Evolutionary conservation across 2,329 filamentous ascomycete genomes (phyloP).

Genomic region (Bipolaris cookei): DNA sequence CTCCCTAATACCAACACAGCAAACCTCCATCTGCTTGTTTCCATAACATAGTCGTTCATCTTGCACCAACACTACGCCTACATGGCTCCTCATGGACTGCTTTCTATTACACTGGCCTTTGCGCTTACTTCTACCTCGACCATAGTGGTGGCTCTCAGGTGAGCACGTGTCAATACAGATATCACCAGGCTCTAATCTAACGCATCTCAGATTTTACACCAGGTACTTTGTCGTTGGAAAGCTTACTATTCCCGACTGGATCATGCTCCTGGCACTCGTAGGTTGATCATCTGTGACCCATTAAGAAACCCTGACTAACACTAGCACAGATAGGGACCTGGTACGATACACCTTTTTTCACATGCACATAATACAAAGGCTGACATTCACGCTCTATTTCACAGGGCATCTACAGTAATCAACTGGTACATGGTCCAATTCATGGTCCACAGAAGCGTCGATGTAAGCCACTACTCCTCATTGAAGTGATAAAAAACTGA

Average conservation of each 20-base stretch:
- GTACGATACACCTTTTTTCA: neutral
- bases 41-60: neutral
- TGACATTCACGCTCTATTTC: neutral
- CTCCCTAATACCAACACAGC: slow-evolving; percentile 1
- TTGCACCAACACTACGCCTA: neutral
- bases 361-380: neutral
- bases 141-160: slow-evolving; percentile 39
- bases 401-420: slow-evolving; percentile 30
- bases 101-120: slow-evolving; percentile 34
- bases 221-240: slow-evolving; percentile 37
- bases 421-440: slow-evolving; percentile 39
- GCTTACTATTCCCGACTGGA: slow-evolving; percentile 38
- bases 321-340: slow-evolving; percentile 37
- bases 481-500: neutral
- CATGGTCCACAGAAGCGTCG: slow-evolving; percentile 27
- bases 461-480: slow-evolving; percentile 15
- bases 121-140: slow-evolving; percentile 39
- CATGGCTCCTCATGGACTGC: slow-evolving; percentile 34
- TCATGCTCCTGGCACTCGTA: slow-evolving; percentile 39
- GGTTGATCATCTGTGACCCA: slow-evolving; percentile 4
- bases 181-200: neutral
- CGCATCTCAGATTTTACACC: slow-evolving; percentile 36
- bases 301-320: slow-evolving; percentile 13
- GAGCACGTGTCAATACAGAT: slow-evolving; percentile 3
- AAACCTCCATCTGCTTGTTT: neutral